A percentile compares a stretch with the other conserved stretches of the same genome.
Conservation (phyloP, 2,329 filamentous ascomycete genomes). For the Xylaria sp. region DNA sequence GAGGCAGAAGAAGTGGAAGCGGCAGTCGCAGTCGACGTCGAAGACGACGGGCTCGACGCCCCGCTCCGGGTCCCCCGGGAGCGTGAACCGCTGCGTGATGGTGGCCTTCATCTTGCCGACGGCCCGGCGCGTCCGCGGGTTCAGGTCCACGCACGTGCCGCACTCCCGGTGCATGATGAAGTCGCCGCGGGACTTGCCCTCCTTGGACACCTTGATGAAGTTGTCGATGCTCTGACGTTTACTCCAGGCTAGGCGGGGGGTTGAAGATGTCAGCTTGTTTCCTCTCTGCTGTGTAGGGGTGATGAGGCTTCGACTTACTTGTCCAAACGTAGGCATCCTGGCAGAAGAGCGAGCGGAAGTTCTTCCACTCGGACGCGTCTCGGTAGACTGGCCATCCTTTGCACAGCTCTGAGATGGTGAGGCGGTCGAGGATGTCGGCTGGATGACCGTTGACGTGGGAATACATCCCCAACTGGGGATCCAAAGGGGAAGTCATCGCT, state of each 20-base stretch:
- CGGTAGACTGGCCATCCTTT: conserved; percentile 65
- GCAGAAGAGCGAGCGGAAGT: conserved; percentile 60
- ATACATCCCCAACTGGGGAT: conserved; percentile 49
- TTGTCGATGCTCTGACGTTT: conserved; percentile 55
- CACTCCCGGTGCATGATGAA: conserved; percentile 68
- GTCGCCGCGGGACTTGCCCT: conserved; percentile 60
- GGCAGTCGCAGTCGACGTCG: conserved; percentile 63
- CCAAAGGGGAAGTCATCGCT: conserved; percentile 46
- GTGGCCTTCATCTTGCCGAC: conserved; percentile 65
- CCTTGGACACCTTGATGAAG: conserved; percentile 61
- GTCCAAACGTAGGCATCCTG: conserved; percentile 61
- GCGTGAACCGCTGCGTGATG: conserved; percentile 61
- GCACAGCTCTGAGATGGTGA: conserved; percentile 61
- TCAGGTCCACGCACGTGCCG: conserved; percentile 59
- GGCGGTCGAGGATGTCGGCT: conserved; percentile 56
- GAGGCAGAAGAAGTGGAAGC: conserved; percentile 60
- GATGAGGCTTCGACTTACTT: conserved; percentile 50
- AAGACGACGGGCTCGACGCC: conserved; percentile 51
- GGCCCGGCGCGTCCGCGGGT: conserved; percentile 53
- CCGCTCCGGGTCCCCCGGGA: conserved; percentile 33
- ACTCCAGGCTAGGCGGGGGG: conserved; percentile 55
- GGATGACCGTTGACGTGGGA: conserved; percentile 58
- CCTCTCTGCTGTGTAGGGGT: not conserved
- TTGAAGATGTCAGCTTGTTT: not conserved
- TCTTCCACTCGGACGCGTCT: conserved; percentile 64